phyloP scores from a whole-genome alignment of 768 basidiomycete species.

The Auriscalpium microsporum region DNA sequence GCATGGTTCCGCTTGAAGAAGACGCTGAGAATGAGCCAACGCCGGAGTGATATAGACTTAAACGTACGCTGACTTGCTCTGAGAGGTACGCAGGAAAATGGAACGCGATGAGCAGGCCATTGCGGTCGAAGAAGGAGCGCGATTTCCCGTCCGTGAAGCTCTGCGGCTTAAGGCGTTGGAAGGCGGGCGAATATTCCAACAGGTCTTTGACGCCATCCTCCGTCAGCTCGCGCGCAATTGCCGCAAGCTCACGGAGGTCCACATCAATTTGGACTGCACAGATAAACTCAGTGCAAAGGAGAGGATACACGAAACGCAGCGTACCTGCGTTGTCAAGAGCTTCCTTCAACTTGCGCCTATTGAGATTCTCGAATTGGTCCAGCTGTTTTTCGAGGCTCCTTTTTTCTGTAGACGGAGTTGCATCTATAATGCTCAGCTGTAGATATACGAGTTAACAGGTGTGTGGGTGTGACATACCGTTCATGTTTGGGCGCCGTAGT shows the following conservation, averaged over 20 bases:
- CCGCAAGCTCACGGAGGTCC: background rate
- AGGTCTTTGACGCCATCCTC: background rate
- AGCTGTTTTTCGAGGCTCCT: too few relatives aligned
- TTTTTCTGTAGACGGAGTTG: too few relatives aligned
- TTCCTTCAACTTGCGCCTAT: background rate
- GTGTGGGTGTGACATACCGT: too few relatives aligned
- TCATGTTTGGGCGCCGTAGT: too few relatives aligned
- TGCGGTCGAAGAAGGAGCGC: background rate
- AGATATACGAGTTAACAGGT: too few relatives aligned
- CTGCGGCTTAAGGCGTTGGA: background rate
- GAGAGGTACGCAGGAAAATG: background rate
- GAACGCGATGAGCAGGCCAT: background rate
- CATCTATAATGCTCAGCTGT: too few relatives aligned
- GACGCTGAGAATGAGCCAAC: background rate
- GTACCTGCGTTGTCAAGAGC: background rate
- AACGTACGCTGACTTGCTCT: background rate
- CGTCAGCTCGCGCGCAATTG: background rate
- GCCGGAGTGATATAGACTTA: background rate
- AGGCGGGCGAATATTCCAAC: background rate
- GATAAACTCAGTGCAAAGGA: background rate
- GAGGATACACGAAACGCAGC: background rate
- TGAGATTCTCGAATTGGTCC: background rate
- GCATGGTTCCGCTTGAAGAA: background rate
- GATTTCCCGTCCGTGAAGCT: background rate
- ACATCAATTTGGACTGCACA: background rate